Base-by-base conservation (phyloP, 1,284 basidiomycete genomes). In the Rhodofomes roseus region DNA sequence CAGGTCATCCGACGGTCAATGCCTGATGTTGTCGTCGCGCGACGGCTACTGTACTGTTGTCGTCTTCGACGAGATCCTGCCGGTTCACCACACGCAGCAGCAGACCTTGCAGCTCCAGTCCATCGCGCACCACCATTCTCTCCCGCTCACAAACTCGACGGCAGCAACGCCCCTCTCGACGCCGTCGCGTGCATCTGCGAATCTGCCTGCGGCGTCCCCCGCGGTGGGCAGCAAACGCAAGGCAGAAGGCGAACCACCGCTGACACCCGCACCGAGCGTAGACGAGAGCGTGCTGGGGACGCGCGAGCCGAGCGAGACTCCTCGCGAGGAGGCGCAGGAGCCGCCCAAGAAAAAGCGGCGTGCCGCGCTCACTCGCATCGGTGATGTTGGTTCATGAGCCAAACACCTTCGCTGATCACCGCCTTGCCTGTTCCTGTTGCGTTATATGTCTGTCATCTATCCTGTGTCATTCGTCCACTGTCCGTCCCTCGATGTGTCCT, bases 1-100 rank as follows among this genome's bases (percentile, higher is more conserved):
- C 70, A 96, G 95, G 95, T 96, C 96, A 0, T 89, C 95, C 0
- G 96, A 99, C 68, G 96, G 96, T 0, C 95, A 98, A 74, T 87
- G 91, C 40, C 82, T 99, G 40, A 87, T 98, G 65, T 84, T 98
- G 50, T 92, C 95, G 0, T 94, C 95, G 0, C 87, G 94, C 31
- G 96, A 99, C 72, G 96, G 96, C 1, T 99, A 98, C 75, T 99
- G 97, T 77, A 97, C 96, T 0, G 84, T 98, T 59, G 85, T 97
- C 59, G 87, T 91, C 34, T 90, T 96, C 65, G 92, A 94, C 69
- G 96, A 98, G 74, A 89, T 97, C 54, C 84, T 98, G 1, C 85
- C 91, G 0, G 84, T 89, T 2, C 84, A 95, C 71, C 89, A 93
- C 61, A 94, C 88, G 0, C 94, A 96, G 70, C 94, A 95, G 69